Base-by-base conservation (phyloP, 164 flowering plant genomes). In the Vitis rotundifolia region DNA sequence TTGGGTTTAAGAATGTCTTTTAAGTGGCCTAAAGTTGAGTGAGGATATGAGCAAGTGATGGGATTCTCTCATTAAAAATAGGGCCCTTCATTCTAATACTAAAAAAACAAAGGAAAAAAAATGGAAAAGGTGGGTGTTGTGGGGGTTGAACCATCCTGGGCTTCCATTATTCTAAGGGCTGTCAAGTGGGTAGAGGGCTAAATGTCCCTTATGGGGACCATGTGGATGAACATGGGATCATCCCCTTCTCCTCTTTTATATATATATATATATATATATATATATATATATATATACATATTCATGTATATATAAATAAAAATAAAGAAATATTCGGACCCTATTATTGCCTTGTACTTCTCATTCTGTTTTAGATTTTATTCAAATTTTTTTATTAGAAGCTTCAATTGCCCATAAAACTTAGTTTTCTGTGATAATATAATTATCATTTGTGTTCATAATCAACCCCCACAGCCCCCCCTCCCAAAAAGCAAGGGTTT, bases 151-250 rank as follows among this genome's bases (percentile, higher is more conserved):
- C 5, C 62, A 22, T 63, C 13, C 44, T 57, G 48, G 71, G 68
- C 14, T 78, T 37, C 44, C 59, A 73, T 73, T 66, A 69, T 71
- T 71, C 69, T 60, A 71, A 50, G 64, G 65, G 47, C 2, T 74
- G 80, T 78, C 73, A 54, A 71, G 81, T 78, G 75, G 81, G 79
- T 67, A 54, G 78, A 71, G 68, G 52, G 73, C 75, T 73, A 12
- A 51, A 37, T 61, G 75, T 31, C 53, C 78, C 75, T 66, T 31
- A 71, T 78, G 80, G 82, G 81, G 78, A 68, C 78, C 84, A 78
- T 79, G 79, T 76, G 85, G 76, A 48, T 55, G 70, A 76, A 72
- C 78, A 72, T 75, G 71, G 48, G 22, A 69, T 66, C 71, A 64
- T 58, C 44, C 29, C 31, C 26, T 1, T 28, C 7, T 62, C 18